Percentiles rank a stretch among this genome's conserved stretches.
These are phyloP conservation scores for Silene noctiflora DNA, from an alignment of 179 eudicot species.

Conservation along the genomic window DNA sequence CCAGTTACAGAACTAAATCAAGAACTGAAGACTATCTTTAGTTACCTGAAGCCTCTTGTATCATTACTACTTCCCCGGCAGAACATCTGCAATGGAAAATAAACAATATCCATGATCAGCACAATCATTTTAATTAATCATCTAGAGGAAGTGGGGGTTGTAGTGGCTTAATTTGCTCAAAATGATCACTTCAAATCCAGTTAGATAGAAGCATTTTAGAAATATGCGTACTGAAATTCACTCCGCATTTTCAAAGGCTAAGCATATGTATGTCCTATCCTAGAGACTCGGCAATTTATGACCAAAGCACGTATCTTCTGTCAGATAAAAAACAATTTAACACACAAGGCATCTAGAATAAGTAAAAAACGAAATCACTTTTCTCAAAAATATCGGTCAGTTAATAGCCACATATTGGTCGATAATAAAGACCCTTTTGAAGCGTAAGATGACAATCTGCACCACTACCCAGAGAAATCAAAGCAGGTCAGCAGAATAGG, in stretches of 20 bases:
- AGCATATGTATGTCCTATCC: background rate
- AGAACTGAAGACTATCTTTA: background rate
- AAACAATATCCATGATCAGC: background rate
- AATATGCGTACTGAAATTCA: background rate
- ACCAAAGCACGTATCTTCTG: background rate
- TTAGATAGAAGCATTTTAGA: background rate
- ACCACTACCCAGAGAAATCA: background rate
- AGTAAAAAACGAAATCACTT: background rate
- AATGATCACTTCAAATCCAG: background rate
- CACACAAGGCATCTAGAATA: background rate
- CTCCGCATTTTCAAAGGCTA: background rate
- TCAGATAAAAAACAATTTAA: background rate
- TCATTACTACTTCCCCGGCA: slow-evolving; percentile 95
- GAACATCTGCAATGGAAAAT: slow-evolving; percentile 62
- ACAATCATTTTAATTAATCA: background rate
- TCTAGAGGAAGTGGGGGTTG: background rate
- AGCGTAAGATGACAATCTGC: background rate
- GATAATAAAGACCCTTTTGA: background rate
- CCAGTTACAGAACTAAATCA: too few relatives aligned
- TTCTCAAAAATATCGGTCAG: background rate
- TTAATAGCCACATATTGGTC: background rate
- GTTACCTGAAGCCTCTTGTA: slow-evolving; percentile 93
- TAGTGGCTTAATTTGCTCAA: background rate
- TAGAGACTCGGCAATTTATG: background rate
- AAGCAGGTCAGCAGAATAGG: background rate